These are phyloP conservation scores for Russula brevipes DNA, from an alignment of 768 basidiomycete genomes.

Conservation along the genomic window DNA sequence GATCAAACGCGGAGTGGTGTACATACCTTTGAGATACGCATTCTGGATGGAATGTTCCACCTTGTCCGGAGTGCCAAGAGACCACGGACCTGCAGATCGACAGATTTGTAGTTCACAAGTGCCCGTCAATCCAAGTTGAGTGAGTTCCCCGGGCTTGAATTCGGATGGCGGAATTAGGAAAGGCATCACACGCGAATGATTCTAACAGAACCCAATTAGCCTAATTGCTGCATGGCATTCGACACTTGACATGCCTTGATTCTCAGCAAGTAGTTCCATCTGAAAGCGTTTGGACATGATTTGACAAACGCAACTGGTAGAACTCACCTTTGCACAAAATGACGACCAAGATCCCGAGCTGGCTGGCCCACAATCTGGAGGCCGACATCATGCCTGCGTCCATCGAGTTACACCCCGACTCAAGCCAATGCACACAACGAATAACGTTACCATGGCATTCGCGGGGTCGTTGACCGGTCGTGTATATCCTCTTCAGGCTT, in stretches of 20 bases:
- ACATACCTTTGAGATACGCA: constrained; percentile 80
- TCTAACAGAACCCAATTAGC: constrained; percentile 42
- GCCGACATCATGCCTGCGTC: constrained; percentile 86
- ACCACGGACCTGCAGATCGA: constrained; percentile 94
- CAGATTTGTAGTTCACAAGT: constrained; percentile 98
- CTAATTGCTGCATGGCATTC: neutral
- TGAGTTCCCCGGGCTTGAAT: constrained; percentile 75
- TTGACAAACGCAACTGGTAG: neutral
- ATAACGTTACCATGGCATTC: constrained; percentile 84
- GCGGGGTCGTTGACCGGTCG: constrained; percentile 78
- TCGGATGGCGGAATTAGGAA: constrained; percentile 92
- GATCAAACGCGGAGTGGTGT: neutral
- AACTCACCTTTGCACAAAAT: constrained; percentile 83
- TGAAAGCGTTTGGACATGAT: constrained; percentile 30
- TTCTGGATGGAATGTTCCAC: constrained; percentile 93
- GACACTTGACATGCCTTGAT: constrained; percentile 65
- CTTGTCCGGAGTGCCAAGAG: constrained; percentile 79
- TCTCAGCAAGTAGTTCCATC: constrained; percentile 91
- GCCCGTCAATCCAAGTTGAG: constrained; percentile 77
- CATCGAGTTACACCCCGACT: neutral
- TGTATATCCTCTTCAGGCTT: constrained; percentile 96
- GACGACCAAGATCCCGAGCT: constrained; percentile 87
- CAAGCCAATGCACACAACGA: constrained; percentile 25
- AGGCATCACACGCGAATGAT: constrained; percentile 88
- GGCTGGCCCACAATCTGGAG: constrained; percentile 97